Evolutionary conservation across 2,329 filamentous ascomycete species (phyloP).

Genomic region (Cladosporium sp.): DNA sequence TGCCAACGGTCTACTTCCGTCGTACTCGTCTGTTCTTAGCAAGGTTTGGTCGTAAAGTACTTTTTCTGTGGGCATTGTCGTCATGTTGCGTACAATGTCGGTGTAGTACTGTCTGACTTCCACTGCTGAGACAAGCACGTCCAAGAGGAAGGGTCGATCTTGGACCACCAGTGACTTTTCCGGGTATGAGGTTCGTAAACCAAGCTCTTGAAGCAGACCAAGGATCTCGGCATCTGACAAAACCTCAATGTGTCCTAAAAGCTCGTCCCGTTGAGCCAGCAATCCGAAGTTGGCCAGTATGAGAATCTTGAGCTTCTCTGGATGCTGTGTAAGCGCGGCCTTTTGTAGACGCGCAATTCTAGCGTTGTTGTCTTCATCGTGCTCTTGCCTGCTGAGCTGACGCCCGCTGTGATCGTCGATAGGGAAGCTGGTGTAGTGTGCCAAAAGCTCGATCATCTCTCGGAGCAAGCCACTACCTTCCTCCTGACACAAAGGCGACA

Average conservation of each 20-base stretch:
- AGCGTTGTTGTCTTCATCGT: conserved; percentile 75
- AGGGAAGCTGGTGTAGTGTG: conserved; percentile 81
- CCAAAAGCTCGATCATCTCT: conserved; percentile 73
- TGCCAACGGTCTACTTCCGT: conserved; percentile 79
- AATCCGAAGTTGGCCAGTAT: conserved; percentile 89
- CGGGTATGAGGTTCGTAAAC: conserved; percentile 80
- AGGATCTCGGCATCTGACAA: conserved; percentile 71
- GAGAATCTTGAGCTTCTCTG: conserved; percentile 83
- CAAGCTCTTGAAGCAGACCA: conserved; percentile 63
- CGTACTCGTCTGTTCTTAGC: conserved; percentile 76
- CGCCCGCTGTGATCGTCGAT: conserved; percentile 86
- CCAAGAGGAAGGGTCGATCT: conserved; percentile 61
- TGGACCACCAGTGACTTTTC: conserved; percentile 59
- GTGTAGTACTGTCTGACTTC: conserved; percentile 79
- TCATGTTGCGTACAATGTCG: conserved; percentile 66
- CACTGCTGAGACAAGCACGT: conserved; percentile 69
- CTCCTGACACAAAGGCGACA: conserved; percentile 73
- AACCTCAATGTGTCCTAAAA: conserved; percentile 67
- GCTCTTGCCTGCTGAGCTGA: conserved; percentile 66
- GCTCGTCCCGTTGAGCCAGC: conserved; percentile 73
- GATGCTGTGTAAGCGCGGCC: conserved; percentile 73
- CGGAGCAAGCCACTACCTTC: conserved; percentile 65
- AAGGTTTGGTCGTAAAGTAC: conserved; percentile 74
- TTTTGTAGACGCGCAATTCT: conserved; percentile 74
- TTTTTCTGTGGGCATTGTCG: conserved; percentile 77